Evolutionary conservation across 352 stramenopile genomes (phyloP).

Genomic region (Pythium pectinolyticum): DNA sequence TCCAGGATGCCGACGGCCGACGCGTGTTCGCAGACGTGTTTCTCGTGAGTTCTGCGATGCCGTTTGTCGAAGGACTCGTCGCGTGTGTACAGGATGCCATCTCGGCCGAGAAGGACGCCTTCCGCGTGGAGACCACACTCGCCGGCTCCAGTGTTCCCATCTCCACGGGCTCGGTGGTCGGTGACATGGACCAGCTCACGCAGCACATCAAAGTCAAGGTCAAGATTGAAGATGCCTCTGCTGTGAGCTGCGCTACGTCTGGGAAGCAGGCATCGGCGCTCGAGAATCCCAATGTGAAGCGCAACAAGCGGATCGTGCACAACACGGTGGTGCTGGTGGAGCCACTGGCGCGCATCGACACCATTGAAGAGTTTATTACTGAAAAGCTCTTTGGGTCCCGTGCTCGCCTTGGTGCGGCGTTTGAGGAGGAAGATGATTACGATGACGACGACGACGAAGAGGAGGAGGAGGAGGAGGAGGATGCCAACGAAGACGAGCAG

Average conservation of each 20-base stretch:
- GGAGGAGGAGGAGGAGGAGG: constrained; percentile 32
- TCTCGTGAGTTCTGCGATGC: neutral
- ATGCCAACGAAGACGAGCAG: neutral
- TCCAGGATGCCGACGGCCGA: constrained; percentile 33
- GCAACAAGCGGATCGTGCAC: constrained; percentile 46
- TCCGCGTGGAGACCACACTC: constrained; percentile 32
- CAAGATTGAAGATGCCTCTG: constrained; percentile 55
- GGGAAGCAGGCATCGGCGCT: neutral
- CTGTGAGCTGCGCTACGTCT: too few relatives aligned
- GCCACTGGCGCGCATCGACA: constrained; percentile 70
- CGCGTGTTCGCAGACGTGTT: constrained; percentile 43
- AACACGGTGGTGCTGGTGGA: constrained; percentile 78
- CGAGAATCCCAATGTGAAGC: constrained; percentile 26
- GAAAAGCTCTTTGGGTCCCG: constrained; percentile 61
- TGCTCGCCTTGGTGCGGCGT: constrained; percentile 38
- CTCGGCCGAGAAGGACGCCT: constrained; percentile 60
- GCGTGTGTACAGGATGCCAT: constrained; percentile 59
- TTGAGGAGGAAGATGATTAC: constrained; percentile 32
- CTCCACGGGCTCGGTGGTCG: constrained; percentile 29
- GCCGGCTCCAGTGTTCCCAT: constrained; percentile 5
- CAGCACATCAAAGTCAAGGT: constrained; percentile 79
- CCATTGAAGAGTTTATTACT: constrained; percentile 74
- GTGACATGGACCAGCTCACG: constrained; percentile 59
- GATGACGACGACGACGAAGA: constrained; percentile 31
- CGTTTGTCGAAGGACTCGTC: constrained; percentile 35